Conservation (phyloP, 805 yeast species). For the Yarrowia alimentaria region DNA sequence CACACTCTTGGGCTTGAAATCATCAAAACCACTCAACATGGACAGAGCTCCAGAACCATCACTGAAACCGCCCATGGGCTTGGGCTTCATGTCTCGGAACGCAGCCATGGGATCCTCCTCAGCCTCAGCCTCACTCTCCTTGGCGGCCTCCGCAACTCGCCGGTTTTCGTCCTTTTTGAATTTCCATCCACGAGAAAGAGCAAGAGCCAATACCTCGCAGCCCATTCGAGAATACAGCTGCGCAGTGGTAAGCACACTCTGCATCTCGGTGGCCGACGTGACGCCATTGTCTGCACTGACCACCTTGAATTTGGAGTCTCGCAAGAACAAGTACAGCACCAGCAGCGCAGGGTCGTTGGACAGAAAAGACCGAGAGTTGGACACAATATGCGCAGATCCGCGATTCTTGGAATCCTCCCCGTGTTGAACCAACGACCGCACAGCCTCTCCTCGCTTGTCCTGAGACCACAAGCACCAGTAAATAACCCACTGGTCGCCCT, state of each 20-base stretch:
- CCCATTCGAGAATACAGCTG: slow-evolving; percentile 83
- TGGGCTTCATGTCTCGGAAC: not conserved
- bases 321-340: slow-evolving; percentile 59
- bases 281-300: slow-evolving; percentile 50
- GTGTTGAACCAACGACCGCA: slow-evolving; percentile 57
- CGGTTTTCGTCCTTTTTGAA: slow-evolving; percentile 41
- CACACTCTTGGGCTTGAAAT: not conserved
- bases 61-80: not conserved
- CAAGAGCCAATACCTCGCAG: slow-evolving; percentile 72
- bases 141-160: not conserved
- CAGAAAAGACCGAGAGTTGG: slow-evolving; percentile 42
- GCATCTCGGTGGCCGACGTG: slow-evolving; percentile 53
- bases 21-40: not conserved
- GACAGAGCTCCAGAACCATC: not conserved
- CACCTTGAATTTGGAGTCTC: slow-evolving; percentile 40
- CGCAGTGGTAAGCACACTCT: slow-evolving; percentile 60
- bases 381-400: slow-evolving; percentile 4
- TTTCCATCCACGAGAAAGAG: slow-evolving; percentile 65
- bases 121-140: not conserved
- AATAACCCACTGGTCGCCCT: slow-evolving; percentile 76
- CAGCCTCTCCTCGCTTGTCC: slow-evolving; percentile 49
- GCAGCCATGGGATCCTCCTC: slow-evolving; percentile 23
- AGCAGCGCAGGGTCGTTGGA: slow-evolving; percentile 82
- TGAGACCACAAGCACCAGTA: slow-evolving; percentile 79
- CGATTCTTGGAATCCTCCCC: slow-evolving; percentile 12